Evolutionary conservation across 345 rosid genomes (phyloP), one percentile per base, ranked within the genome.

Genomic region (Acer campestre): DNA sequence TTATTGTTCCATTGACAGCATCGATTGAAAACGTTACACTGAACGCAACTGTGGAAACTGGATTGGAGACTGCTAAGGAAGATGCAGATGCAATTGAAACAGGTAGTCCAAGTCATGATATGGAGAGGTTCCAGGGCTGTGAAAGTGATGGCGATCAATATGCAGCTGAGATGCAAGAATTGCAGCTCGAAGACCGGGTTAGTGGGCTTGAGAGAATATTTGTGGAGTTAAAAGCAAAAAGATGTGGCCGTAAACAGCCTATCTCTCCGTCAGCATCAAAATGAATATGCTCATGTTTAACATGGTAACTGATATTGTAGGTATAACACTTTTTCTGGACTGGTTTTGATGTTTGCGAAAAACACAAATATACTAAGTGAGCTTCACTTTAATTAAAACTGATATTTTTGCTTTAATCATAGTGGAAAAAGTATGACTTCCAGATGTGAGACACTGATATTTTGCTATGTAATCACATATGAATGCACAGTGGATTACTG

Each of bases 131-230:
- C 48, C 20, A 56, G 9, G 66, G 56, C 55, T 20, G 67, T 40
- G 10, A 53, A 42, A n/a, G 13, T 7, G 9, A 59, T 20, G 5
- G 16, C 16, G 6, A 23, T 29, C 42, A 73, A 18, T 13, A 44
- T 23, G 22, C 14, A 29, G 0, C 18, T 12, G 7, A 40, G 35
- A 2, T 61, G 25, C 14, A 10, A 6, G 67, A 59, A 51, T 31
- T 71, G 44, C 44, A 74, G 11, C 53, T 27, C 3, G 25, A 62
- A 46, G 42, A 65, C 0, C 14, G 29, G 46, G 44, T 74, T 20
- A 62, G 46, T 27, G 48, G 2, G 42, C 77, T 46, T 74, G 77
- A 74, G 77, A 74, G 12, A 23, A 22, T 63, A 0, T 9, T 74
- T 25, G 61, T 18, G 0, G 58, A 46, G 42, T 2, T 27, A 16